A percentile compares a stretch with the other conserved stretches of the same genome.
phyloP scores from a whole-genome alignment of 2,329 filamentous ascomycete genomes.

The Hypoxylon sp. region DNA sequence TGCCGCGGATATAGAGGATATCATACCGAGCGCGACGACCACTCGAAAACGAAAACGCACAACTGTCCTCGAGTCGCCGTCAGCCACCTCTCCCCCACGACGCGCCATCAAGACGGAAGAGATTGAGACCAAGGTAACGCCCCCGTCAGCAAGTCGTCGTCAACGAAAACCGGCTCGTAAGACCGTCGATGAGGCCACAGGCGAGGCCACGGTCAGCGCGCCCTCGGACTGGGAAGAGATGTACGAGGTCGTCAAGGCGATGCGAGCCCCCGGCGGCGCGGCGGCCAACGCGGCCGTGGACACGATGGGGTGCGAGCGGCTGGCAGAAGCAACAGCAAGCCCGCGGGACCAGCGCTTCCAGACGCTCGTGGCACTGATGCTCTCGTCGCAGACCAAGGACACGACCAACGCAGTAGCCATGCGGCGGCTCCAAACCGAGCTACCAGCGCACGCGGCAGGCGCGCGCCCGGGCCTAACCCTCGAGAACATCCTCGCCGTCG shows the following conservation, averaged over 20 bases:
- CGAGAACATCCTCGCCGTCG: slow-evolving; percentile 77
- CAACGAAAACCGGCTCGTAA: slow-evolving; percentile 43
- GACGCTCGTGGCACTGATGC: slow-evolving; percentile 86
- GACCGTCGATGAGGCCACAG: slow-evolving; percentile 36
- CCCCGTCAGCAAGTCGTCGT: slow-evolving; percentile 18
- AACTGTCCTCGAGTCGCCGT: slow-evolving; percentile 11
- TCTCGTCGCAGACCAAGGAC: slow-evolving; percentile 92
- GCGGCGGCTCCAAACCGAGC: slow-evolving; percentile 76
- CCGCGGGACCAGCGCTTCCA: slow-evolving; percentile 76
- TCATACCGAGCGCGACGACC: slow-evolving; percentile 29
- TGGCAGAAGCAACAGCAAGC: slow-evolving; percentile 64
- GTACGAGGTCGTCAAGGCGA: slow-evolving; percentile 78
- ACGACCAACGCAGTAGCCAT: slow-evolving; percentile 88
- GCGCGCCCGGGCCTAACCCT: slow-evolving; percentile 69
- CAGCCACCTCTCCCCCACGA: slow-evolving; percentile 2
- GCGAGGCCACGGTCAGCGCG: slow-evolving; percentile 31
- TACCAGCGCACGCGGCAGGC: slow-evolving; percentile 61
- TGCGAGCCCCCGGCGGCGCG: slow-evolving; percentile 67
- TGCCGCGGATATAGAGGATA: slow-evolving; percentile 44
- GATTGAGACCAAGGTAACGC: slow-evolving; percentile 9
- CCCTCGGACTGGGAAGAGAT: slow-evolving; percentile 71
- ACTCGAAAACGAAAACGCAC: slow-evolving; percentile 43
- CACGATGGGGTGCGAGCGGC: slow-evolving; percentile 92
- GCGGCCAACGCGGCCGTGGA: slow-evolving; percentile 85
- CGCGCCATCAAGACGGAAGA: slow-evolving; percentile 27